Evolutionary conservation across 305 asterid genomes (phyloP).

Genomic region (Ruellia speciosa): DNA sequence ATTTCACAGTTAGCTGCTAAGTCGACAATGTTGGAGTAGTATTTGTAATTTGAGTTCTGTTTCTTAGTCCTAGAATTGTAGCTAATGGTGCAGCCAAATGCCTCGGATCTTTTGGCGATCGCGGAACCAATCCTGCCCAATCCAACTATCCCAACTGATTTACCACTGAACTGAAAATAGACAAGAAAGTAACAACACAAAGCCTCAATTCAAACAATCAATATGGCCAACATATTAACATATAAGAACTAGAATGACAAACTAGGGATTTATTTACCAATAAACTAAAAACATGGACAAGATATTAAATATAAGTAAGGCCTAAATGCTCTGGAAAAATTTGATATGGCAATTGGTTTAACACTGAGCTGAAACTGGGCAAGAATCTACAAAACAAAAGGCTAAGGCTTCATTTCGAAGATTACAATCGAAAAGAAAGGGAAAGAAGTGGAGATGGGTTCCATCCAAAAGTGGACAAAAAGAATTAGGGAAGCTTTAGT

Average conservation of each 20-base stretch:
- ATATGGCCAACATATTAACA: too few species aligned
- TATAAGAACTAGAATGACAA: too few species aligned
- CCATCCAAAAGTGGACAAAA: too few species aligned
- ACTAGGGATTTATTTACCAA: not conserved
- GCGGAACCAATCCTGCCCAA: constrained; percentile 86
- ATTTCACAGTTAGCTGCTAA: constrained; percentile 51
- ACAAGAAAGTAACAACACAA: not conserved
- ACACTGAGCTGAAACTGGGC: not conserved
- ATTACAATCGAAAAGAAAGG: too few species aligned
- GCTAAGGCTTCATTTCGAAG: not conserved
- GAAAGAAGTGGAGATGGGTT: too few species aligned
- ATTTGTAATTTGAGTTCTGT: constrained; percentile 37
- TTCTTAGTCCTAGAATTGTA: constrained; percentile 69
- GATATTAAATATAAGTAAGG: not conserved
- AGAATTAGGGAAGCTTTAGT: too few species aligned
- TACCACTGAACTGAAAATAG: constrained; percentile 65
- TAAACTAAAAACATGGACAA: not conserved
- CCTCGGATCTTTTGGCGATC: constrained; percentile 68
- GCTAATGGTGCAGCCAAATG: constrained; percentile 60
- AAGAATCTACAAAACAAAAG: not conserved
- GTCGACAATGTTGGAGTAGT: constrained; percentile 40
- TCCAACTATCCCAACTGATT: constrained; percentile 67
- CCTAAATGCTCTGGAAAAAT: not conserved
- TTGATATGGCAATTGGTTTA: too few species aligned
- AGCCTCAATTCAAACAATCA: not conserved